phyloP scores from a whole-genome alignment of 306 rosid species.

The Vigna unguiculata region DNA sequence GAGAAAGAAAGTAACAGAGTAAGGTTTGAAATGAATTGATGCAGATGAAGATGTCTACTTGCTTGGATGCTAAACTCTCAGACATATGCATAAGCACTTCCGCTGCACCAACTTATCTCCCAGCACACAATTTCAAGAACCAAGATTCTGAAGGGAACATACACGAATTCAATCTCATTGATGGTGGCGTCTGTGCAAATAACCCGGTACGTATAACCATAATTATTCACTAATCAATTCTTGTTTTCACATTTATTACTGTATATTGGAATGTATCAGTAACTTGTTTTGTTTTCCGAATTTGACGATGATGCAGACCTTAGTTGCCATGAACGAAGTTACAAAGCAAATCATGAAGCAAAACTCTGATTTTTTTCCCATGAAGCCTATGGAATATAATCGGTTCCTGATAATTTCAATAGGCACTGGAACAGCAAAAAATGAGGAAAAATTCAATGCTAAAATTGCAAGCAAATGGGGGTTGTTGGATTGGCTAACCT shows the following conservation, averaged over 20 bases:
- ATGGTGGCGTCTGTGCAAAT: conserved; percentile 76
- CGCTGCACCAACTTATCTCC: conserved; percentile 72
- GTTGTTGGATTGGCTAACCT: conserved; percentile 48
- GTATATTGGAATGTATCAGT: neutral
- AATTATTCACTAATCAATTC: neutral
- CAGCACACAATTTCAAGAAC: conserved; percentile 56
- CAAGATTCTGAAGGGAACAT: conserved; percentile 36
- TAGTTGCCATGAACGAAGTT: conserved; percentile 51
- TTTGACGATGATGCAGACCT: conserved; percentile 33
- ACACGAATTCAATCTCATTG: conserved; percentile 64
- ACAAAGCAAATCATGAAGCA: conserved; percentile 41
- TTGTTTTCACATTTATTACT: no score
- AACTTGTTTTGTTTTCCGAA: neutral
- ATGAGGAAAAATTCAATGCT: conserved; percentile 45
- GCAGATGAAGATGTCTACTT: conserved; percentile 49
- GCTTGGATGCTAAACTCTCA: conserved; percentile 54
- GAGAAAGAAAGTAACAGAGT: neutral
- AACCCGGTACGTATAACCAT: conserved; percentile 58
- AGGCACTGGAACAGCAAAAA: conserved; percentile 55
- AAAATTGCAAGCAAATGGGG: conserved; percentile 53
- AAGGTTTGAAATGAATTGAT: conserved; percentile 11
- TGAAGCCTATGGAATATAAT: conserved; percentile 46
- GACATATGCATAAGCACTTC: conserved; percentile 67
- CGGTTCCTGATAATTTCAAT: conserved; percentile 50
- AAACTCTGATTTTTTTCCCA: conserved; percentile 51